Evolutionary conservation across 2,329 filamentous ascomycete species (phyloP).

Genomic region (Fusarium bulbicola): DNA sequence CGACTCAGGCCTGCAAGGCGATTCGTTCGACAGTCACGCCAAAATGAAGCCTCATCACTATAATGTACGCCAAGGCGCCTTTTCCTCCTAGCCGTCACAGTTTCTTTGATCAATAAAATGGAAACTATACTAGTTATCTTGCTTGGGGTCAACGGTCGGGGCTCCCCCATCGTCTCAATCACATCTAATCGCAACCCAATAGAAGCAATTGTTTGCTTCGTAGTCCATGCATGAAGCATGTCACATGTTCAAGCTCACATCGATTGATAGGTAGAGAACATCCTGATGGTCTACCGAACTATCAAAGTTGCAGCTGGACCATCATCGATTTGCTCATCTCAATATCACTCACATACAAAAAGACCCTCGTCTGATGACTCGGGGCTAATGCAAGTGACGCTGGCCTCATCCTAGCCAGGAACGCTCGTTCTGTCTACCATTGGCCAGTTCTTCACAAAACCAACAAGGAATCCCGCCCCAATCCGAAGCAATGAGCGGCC

Average conservation of each 20-base stretch:
- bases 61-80: slow-evolving; percentile 1
- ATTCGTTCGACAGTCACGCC: slow-evolving; percentile 11
- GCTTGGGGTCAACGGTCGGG: background rate
- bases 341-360: slow-evolving; percentile 10
- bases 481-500: slow-evolving; percentile 38
- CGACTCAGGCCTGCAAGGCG: background rate
- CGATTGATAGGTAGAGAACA: background rate
- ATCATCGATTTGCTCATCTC: background rate
- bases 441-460: slow-evolving; percentile 34
- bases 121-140: background rate
- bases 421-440: slow-evolving; percentile 24
- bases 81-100: background rate
- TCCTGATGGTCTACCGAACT: background rate
- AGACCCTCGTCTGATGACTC: slow-evolving; percentile 34
- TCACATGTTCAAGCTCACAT: background rate
- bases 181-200: slow-evolving; percentile 6
- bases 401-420: slow-evolving; percentile 39
- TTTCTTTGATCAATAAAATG: background rate
- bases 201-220: background rate
- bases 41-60: slow-evolving; percentile 12
- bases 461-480: slow-evolving; percentile 29
- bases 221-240: slow-evolving; percentile 15
- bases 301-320: background rate
- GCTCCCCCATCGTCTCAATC: slow-evolving; percentile 11
- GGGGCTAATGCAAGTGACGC: slow-evolving; percentile 42